A percentile compares a stretch with the other conserved stretches of the same genome.
phyloP scores from a whole-genome alignment of 139 green algal genomes.

The Pseudopediastrum boryanum region DNA sequence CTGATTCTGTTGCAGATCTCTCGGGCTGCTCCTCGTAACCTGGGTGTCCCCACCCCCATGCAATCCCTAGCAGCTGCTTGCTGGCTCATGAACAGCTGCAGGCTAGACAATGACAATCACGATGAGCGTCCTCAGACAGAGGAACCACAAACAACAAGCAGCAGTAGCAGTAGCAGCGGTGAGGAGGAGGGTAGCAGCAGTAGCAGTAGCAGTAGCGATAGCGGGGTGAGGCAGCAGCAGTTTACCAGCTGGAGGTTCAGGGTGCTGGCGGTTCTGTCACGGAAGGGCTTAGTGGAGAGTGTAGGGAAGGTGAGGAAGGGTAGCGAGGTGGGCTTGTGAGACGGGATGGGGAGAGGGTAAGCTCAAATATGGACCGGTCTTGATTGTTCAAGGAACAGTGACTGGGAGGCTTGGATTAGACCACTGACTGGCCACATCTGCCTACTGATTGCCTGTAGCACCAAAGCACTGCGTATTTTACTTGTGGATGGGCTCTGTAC shows the following conservation, averaged over 20 bases:
- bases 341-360: background rate
- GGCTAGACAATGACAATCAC: no score
- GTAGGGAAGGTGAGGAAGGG: constrained; percentile 10
- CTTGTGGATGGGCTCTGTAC: no score
- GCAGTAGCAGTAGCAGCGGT: background rate
- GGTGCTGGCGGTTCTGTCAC: constrained; percentile 22
- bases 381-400: background rate
- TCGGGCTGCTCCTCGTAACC: constrained; percentile 21
- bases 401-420: background rate
- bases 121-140: no score
- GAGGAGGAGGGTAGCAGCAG: no score
- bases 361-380: background rate
- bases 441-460: background rate
- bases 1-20: constrained; percentile 5
- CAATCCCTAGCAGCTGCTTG: constrained; percentile 9
- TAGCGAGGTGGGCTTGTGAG: background rate
- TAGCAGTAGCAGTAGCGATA: constrained; percentile 7
- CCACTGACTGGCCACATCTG: background rate
- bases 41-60: constrained; percentile 13
- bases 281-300: constrained; percentile 11
- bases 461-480: background rate
- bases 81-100: constrained; percentile 8
- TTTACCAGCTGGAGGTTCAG: constrained; percentile 36
- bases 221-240: constrained; percentile 17
- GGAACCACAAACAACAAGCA: constrained; percentile 21